These are phyloP conservation scores for Glycine latifolia DNA, from an alignment of 306 rosid species.

Conservation along the genomic window DNA sequence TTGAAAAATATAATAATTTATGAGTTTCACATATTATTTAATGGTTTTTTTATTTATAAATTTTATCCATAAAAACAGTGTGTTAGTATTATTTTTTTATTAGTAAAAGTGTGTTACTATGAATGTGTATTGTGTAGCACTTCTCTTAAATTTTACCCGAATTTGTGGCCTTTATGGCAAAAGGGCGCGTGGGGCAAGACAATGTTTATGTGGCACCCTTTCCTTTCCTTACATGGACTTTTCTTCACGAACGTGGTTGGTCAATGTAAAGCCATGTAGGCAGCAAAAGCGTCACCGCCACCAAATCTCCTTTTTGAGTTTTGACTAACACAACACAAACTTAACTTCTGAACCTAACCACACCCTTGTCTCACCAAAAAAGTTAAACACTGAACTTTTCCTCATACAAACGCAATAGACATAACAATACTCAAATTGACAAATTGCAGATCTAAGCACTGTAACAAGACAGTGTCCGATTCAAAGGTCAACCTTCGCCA, in stretches of 20 bases:
- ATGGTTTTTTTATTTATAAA: no score
- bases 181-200: not conserved
- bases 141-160: not conserved
- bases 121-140: no score
- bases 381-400: constrained; percentile 2
- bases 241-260: constrained; percentile 11
- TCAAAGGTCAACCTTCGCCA: not conserved
- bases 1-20: no score
- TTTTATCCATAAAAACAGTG: no score
- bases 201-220: not conserved
- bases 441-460: not conserved
- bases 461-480: not conserved
- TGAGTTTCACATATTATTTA: no score
- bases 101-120: no score
- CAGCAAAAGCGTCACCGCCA: constrained; percentile 42
- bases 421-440: not conserved
- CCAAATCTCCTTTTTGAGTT: not conserved
- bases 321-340: not conserved
- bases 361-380: not conserved
- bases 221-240: not conserved
- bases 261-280: constrained; percentile 29
- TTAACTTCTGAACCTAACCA: constrained; percentile 11
- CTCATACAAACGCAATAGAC: constrained; percentile 21
- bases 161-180: not conserved
- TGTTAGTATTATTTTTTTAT: no score